phyloP scores from a whole-genome alignment of 768 basidiomycete genomes.

The Gloeostereum incarnatum region DNA sequence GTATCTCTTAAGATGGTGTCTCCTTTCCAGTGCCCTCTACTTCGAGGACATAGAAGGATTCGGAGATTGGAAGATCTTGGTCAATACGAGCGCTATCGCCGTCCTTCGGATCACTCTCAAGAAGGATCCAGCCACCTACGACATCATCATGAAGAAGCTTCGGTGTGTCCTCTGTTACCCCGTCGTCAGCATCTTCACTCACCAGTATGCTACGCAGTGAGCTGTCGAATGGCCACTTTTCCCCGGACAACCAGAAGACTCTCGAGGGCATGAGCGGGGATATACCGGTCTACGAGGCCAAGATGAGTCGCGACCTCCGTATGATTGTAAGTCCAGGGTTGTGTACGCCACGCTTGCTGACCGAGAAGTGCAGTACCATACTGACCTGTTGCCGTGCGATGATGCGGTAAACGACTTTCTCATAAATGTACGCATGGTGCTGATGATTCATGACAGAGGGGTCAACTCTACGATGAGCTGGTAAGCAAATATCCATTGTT shows the following conservation, averaged over 20 bases:
- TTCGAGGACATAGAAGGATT: slow-evolving; percentile 52
- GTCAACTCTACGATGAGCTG: too few relatives aligned
- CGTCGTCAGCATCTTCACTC: neutral
- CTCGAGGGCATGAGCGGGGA: slow-evolving; percentile 33
- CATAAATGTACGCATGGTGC: too few relatives aligned
- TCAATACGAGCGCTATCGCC: slow-evolving; percentile 38
- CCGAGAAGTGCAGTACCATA: slow-evolving; percentile 11
- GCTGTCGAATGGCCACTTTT: slow-evolving; percentile 62
- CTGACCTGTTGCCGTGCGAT: slow-evolving; percentile 11
- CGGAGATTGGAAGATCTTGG: slow-evolving; percentile 55
- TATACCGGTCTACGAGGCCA: slow-evolving; percentile 61
- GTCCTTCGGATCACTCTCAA: slow-evolving; percentile 38
- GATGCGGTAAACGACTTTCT: too few relatives aligned
- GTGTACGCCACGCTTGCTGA: slow-evolving; percentile 17
- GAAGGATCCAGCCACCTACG: slow-evolving; percentile 35
- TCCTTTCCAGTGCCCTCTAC: slow-evolving; percentile 31
- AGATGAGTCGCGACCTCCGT: slow-evolving; percentile 45
- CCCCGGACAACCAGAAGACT: slow-evolving; percentile 57
- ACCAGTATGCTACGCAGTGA: slow-evolving; percentile 31
- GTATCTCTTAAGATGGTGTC: neutral
- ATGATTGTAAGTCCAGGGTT: slow-evolving; percentile 30
- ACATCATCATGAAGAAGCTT: slow-evolving; percentile 59
- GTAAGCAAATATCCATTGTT: too few relatives aligned
- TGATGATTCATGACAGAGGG: too few relatives aligned
- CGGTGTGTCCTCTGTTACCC: slow-evolving; percentile 26